Conservation (phyloP, 139 green algal genomes). For the Asterochloris erici region DNA sequence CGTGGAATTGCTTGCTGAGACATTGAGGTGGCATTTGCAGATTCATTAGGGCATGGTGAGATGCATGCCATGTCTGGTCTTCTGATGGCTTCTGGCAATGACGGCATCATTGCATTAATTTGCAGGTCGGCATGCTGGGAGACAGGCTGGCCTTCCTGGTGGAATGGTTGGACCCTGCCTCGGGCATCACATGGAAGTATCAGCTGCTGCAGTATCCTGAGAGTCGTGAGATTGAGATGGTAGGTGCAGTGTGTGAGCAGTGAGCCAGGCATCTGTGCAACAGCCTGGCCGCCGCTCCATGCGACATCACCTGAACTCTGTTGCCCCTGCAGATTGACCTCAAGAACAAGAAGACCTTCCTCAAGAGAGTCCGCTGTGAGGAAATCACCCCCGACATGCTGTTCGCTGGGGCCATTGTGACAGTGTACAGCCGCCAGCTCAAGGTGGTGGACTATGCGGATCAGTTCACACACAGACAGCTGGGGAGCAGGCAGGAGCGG, state of each 20-base stretch:
- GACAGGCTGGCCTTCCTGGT: slow-evolving; percentile 59
- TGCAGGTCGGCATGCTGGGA: slow-evolving; percentile 5
- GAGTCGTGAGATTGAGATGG: slow-evolving; percentile 70
- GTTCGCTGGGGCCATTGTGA: slow-evolving; percentile 58
- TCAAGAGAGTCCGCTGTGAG: slow-evolving; percentile 61
- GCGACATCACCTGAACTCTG: not conserved
- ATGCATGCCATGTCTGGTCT: too few relatives aligned
- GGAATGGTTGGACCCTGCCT: slow-evolving; percentile 66
- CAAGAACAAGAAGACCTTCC: slow-evolving; percentile 73
- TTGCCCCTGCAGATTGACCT: slow-evolving; percentile 66
- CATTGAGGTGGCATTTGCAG: too few relatives aligned
- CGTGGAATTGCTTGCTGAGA: too few relatives aligned
- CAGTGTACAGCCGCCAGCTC: slow-evolving; percentile 68
- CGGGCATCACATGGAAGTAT: slow-evolving; percentile 56
- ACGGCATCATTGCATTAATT: too few relatives aligned
- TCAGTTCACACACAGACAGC: slow-evolving; percentile 48
- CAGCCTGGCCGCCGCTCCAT: too few relatives aligned
- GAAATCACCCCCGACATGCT: slow-evolving; percentile 50
- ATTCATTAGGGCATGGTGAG: too few relatives aligned
- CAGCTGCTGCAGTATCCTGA: slow-evolving; percentile 68
- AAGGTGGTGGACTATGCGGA: slow-evolving; percentile 75
- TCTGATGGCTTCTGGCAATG: too few relatives aligned
- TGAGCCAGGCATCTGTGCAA: not conserved
- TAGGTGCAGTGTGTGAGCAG: slow-evolving; percentile 20
- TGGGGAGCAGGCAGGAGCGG: slow-evolving; percentile 43